phyloP scores from a whole-genome alignment of 768 basidiomycete species.

The Boletus patriciae region DNA sequence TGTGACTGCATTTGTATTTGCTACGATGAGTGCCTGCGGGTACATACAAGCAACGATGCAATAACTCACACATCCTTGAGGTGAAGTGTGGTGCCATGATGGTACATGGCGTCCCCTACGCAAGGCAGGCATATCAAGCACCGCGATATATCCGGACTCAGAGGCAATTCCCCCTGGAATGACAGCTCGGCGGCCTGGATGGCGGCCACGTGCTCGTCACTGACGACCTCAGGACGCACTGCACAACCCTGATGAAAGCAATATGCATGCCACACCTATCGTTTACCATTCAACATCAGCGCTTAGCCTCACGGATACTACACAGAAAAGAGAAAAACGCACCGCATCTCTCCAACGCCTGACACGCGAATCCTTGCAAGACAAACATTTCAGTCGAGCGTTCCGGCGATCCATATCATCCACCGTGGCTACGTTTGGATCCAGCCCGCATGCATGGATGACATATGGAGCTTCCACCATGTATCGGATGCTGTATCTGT shows the following conservation, averaged over 20 bases:
- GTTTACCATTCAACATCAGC: not conserved
- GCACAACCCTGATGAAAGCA: not conserved
- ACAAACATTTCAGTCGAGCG: conserved; percentile 3
- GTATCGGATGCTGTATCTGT: not conserved
- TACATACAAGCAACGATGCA: not conserved
- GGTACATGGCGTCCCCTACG: not conserved
- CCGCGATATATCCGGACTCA: not conserved
- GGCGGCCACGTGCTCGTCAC: not conserved
- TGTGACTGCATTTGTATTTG: not conserved
- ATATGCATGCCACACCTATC: not conserved
- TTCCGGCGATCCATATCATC: conserved; percentile 15
- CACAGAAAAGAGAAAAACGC: not conserved
- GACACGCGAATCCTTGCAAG: not conserved
- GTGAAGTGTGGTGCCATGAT: not conserved
- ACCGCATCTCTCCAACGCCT: conserved; percentile 15
- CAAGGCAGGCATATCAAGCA: not conserved
- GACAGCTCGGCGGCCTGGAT: not conserved
- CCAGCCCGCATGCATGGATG: conserved; percentile 2
- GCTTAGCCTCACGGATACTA: not conserved
- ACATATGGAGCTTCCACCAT: not conserved
- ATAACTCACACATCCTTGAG: not conserved
- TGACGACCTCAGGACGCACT: not conserved
- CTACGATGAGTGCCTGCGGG: not conserved
- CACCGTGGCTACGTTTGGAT: conserved; percentile 5
- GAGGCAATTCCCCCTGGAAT: not conserved